Evolutionary conservation across 441 rosid genomes (phyloP).

Genomic region (Biscutella laevigata): DNA sequence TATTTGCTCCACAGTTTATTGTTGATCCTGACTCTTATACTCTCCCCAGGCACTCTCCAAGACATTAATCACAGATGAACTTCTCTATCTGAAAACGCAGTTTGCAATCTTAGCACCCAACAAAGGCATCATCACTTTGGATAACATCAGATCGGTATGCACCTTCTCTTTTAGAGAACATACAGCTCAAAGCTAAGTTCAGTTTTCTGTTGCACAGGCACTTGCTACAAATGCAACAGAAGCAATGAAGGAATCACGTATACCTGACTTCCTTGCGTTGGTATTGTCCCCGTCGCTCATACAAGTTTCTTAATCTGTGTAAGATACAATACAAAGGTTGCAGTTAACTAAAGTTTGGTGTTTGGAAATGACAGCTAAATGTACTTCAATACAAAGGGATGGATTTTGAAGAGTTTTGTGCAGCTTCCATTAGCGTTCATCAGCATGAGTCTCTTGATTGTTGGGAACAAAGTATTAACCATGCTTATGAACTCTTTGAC

Average conservation of each 20-base stretch:
- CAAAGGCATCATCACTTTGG: conserved; percentile 55
- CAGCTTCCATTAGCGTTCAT: conserved; percentile 80
- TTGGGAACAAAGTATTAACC: conserved; percentile 75
- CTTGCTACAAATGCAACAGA: conserved; percentile 71
- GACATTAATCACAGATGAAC: conserved; percentile 60
- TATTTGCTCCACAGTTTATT: background rate
- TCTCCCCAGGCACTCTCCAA: conserved; percentile 72
- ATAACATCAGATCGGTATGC: conserved; percentile 54
- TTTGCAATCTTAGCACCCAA: conserved; percentile 65
- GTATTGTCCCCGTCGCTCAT: conserved; percentile 30
- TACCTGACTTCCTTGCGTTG: conserved; percentile 59
- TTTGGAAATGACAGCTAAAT: conserved; percentile 44
- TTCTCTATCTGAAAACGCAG: conserved; percentile 55
- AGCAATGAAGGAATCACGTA: conserved; percentile 82
- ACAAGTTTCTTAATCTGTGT: background rate
- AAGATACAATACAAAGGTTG: background rate
- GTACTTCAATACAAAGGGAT: conserved; percentile 76
- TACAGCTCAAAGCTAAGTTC: conserved; percentile 13
- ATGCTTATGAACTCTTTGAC: conserved; percentile 75
- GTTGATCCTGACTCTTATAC: conserved; percentile 1
- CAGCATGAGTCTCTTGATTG: conserved; percentile 76
- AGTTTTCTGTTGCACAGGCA: conserved; percentile 41
- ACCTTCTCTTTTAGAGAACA: conserved; percentile 5
- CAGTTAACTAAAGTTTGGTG: conserved; percentile 4
- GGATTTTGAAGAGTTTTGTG: conserved; percentile 94